Evolutionary conservation across 192 early-diverging fungal genomes (phyloP), one percentile per base, ranked within the genome.

Genomic region (Piromyces sp.): DNA sequence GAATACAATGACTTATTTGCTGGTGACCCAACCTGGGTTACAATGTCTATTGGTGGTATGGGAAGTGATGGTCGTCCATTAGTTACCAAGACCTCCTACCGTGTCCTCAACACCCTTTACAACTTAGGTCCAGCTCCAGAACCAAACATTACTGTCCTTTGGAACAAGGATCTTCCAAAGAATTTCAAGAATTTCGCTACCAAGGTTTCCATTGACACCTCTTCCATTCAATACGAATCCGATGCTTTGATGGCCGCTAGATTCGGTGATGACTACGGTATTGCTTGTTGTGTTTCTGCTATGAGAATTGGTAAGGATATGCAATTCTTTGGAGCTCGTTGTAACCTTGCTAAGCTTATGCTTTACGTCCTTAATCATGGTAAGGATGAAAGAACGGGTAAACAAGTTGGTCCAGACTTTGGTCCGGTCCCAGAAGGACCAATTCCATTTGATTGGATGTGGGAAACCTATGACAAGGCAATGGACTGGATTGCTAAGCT

Each of bases 181-280:
- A 29, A 28, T 11, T 83, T 83, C 83, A 83, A 83, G 17, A 29
- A 81, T 28, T 83, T 83, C 81, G 82, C 37, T 2, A 33, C 83
- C 13, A 78, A 83, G 19, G 81, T 81, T 13, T 83, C 83, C n/a
- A 83, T 83, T 83, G 83, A 83, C n/a, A 83, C 83, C 12, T 83
- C 81, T 12, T 83, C 81, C 19, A 81, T 83, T 30, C 83, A 83
- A 78, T 83, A 83, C 19, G 83, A 83, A 81, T 51, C 33, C 2
- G 83, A 83, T 36, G 80, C 82, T 12, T 83, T 83, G 79, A 83
- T 83, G 83, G 36, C 82, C 16, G 37, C 33, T 17, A 33, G 36
- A 29, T 83, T 81, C 17, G 83, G 83, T 31, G 83, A 83, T 83
- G 83, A 83, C 83, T 83, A 83, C 79, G 83, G 82, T 51, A 83